These are phyloP conservation scores for Alliaria petiolata DNA, from an alignment of 345 rosid species.

Conservation along the genomic window DNA sequence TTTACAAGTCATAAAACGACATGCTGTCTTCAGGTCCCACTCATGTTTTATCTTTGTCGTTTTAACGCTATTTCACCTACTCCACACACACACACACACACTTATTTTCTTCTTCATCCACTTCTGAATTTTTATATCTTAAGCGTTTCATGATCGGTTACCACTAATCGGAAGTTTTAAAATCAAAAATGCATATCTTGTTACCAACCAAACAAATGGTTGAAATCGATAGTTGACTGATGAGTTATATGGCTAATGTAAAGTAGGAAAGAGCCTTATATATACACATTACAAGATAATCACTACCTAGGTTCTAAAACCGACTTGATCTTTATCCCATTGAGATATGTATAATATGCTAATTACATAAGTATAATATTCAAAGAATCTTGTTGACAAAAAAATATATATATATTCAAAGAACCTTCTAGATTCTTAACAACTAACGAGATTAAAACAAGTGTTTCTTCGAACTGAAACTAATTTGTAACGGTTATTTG, in stretches of 20 bases:
- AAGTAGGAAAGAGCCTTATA: too few relatives aligned
- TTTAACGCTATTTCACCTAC: constrained; percentile 27
- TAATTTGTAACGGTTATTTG: neutral
- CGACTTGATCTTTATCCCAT: too few relatives aligned
- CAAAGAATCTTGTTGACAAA: too few relatives aligned
- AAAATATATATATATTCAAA: too few relatives aligned
- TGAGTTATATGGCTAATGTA: too few relatives aligned
- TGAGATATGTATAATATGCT: too few relatives aligned
- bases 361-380: too few relatives aligned
- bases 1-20: constrained; percentile 27
- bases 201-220: neutral
- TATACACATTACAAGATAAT: too few relatives aligned
- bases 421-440: too few relatives aligned
- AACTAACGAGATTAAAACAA: neutral
- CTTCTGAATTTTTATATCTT: neutral
- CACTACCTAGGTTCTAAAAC: too few relatives aligned
- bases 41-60: too few relatives aligned
- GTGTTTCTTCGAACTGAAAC: neutral
- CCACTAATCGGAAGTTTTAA: neutral
- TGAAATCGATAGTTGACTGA: neutral
- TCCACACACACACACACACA: neutral
- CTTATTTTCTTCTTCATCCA: neutral
- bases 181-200: neutral
- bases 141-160: neutral
- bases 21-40: constrained; percentile 32